Percentiles rank a stretch among this genome's conserved stretches.
These are phyloP conservation scores for Tetraselmis chui DNA, from an alignment of 139 green algal genomes.

Conservation along the genomic window DNA sequence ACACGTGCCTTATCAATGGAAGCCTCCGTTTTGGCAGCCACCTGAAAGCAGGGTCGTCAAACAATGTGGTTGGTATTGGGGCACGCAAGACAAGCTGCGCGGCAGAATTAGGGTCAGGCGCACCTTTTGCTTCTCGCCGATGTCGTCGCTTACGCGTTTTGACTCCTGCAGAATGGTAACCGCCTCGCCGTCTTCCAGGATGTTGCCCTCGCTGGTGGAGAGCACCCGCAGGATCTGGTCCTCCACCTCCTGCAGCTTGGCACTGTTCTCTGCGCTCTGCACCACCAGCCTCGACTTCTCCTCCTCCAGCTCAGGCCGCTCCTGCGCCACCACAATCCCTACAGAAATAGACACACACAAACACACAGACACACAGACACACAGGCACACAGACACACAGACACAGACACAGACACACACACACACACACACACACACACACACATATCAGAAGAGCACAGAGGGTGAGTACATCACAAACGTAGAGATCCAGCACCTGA, in stretches of 20 bases:
- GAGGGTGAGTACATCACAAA: too few relatives aligned
- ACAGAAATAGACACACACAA: too few relatives aligned
- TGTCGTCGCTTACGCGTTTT: constrained; percentile 51
- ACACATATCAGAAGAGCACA: too few relatives aligned
- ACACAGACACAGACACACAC: too few relatives aligned
- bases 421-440: too few relatives aligned
- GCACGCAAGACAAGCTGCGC: too few relatives aligned
- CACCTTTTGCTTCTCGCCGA: constrained; percentile 57
- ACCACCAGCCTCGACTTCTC: constrained; percentile 44
- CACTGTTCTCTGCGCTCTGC: constrained; percentile 47
- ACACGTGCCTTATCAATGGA: constrained; percentile 66
- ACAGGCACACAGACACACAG: too few relatives aligned
- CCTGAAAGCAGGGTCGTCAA: too few relatives aligned
- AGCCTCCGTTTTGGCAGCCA: constrained; percentile 70
- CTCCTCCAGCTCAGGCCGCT: constrained; percentile 64
- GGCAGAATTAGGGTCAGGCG: too few relatives aligned
- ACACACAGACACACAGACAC: too few relatives aligned
- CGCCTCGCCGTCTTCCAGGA: constrained; percentile 32
- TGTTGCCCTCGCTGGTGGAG: constrained; percentile 26
- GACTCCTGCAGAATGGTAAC: constrained; percentile 32
- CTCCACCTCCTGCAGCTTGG: constrained; percentile 63
- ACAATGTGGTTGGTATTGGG: too few relatives aligned
- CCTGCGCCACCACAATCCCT: constrained; percentile 56
- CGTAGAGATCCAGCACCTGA: too few relatives aligned
- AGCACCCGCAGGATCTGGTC: constrained; percentile 39